Evolutionary conservation across 139 green algal genomes (phyloP).

Genomic region (Picochlorum sp.): DNA sequence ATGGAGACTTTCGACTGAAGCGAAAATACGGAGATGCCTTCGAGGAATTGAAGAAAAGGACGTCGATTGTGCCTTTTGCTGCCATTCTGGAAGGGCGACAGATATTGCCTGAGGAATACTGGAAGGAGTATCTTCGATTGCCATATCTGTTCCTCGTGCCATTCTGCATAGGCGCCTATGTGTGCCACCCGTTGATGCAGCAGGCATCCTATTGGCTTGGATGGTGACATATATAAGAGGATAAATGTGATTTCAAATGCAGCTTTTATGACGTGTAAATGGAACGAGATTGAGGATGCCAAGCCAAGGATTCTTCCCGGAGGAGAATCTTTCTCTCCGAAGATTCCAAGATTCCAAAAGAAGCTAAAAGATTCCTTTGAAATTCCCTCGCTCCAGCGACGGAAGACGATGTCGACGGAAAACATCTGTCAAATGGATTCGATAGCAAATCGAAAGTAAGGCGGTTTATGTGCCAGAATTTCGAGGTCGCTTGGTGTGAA

Average conservation of each 20-base stretch:
- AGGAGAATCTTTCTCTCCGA: too few relatives aligned
- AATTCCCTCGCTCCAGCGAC: too few relatives aligned
- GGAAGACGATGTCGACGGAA: too few relatives aligned
- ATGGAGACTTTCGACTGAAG: slow-evolving; percentile 81
- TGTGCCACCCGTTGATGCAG: slow-evolving; percentile 88
- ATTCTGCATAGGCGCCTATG: slow-evolving; percentile 84
- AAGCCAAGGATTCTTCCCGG: too few relatives aligned
- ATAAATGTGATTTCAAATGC: not conserved
- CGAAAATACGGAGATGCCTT: slow-evolving; percentile 82
- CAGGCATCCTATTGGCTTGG: slow-evolving; percentile 59
- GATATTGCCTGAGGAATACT: slow-evolving; percentile 85
- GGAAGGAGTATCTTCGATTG: slow-evolving; percentile 81
- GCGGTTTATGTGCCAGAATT: too few relatives aligned
- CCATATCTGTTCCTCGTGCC: slow-evolving; percentile 73
- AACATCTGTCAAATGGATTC: too few relatives aligned
- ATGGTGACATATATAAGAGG: slow-evolving; percentile 59
- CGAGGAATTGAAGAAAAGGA: slow-evolving; percentile 74
- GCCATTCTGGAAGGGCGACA: slow-evolving; percentile 85
- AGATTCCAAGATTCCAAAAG: too few relatives aligned
- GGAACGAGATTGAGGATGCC: not conserved
- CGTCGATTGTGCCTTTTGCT: slow-evolving; percentile 79
- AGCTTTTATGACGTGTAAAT: not conserved
- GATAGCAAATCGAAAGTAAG: too few relatives aligned
- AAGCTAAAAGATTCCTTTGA: too few relatives aligned
- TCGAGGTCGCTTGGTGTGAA: too few relatives aligned